Percentiles rank a stretch among this genome's conserved stretches.
These are phyloP conservation scores for Ustilago nuda DNA, from an alignment of 1,284 basidiomycete species.

Conservation along the genomic window DNA sequence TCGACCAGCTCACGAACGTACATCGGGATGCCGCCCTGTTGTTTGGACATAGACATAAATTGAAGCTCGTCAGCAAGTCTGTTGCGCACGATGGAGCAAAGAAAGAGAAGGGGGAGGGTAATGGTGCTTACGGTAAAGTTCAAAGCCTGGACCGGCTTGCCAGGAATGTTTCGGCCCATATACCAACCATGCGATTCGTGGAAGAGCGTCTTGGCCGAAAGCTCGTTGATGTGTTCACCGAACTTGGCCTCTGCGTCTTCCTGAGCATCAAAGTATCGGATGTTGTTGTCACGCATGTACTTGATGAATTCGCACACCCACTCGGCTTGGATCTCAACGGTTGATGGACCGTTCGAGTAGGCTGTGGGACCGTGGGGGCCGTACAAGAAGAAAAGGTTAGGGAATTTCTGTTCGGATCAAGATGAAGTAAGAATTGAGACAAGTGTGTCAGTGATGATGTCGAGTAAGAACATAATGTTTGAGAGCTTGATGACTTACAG, in stretches of 20 bases:
- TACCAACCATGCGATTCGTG: slow-evolving; percentile 57
- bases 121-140: slow-evolving; percentile 36
- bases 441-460: neutral
- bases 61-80: neutral
- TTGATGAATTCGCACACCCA: slow-evolving; percentile 50
- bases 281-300: slow-evolving; percentile 50
- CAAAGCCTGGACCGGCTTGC: slow-evolving; percentile 49
- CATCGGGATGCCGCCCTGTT: slow-evolving; percentile 47
- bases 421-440: neutral
- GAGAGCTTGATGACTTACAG: slow-evolving; percentile 18
- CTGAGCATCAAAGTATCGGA: slow-evolving; percentile 46
- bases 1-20: slow-evolving; percentile 51
- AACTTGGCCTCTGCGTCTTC: slow-evolving; percentile 47
- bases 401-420: slow-evolving; percentile 39
- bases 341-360: slow-evolving; percentile 51
- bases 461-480: neutral
- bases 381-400: slow-evolving; percentile 60
- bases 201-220: slow-evolving; percentile 52
- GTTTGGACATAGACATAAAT: neutral
- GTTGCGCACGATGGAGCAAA: neutral
- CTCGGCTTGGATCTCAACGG: slow-evolving; percentile 52
- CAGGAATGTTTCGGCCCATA: slow-evolving; percentile 52
- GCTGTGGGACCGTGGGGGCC: slow-evolving; percentile 56
- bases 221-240: slow-evolving; percentile 51
- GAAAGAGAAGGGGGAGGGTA: neutral